Base-by-base conservation (phyloP, 208 protist species). In the Trypanosomatidae sp. region DNA sequence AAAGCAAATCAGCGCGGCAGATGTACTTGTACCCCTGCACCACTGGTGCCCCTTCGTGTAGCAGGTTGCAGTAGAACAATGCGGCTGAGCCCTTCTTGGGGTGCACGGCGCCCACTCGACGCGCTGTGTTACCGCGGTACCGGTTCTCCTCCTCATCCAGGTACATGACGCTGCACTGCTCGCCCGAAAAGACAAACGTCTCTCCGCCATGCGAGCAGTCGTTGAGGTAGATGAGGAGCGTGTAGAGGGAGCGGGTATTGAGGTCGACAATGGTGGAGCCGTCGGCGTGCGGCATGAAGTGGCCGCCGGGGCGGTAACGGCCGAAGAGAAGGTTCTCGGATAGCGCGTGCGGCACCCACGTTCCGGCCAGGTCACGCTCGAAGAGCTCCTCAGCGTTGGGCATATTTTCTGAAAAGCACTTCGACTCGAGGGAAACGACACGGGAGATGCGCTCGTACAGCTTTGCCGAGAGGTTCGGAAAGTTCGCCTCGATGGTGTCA, bases 261-360 rank as follows among this genome's bases (percentile, higher is more conserved):
- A 96, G 76, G 74, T 97, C 92, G 25, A 92, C 80, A 62, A 95
- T 88, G 43, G 88, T 96, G 43, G 87, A 87, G 30, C 94, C 94
- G 79, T 98, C 94, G 36, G 95, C 84, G 81, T 98, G 94, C 2
- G 94, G 94, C 76, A 93, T 92, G 66, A 98, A 98, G 85, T 98
- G 94, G 22, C 92, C 94, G 60, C 94, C 92, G 3, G 84, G 69
- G 43, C 73, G 76, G 80, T 98, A 98, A 30, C 86, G 80, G 28
- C 88, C 90, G 52, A 98, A 81, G 12, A 97, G 84, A 33, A 98
- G 79, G 65, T 96, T 95, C 28, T 69, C 52, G 7, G 92, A 89
- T 1, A 98, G 81, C 9, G 80, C 82, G 62, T 87, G 71, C 4
- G 92, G 85, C 49, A 86, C 76, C 93, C 94, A 98, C 25, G 80